Evolutionary conservation across 1,284 basidiomycete genomes (phyloP).

Genomic region (Athelia sp.): DNA sequence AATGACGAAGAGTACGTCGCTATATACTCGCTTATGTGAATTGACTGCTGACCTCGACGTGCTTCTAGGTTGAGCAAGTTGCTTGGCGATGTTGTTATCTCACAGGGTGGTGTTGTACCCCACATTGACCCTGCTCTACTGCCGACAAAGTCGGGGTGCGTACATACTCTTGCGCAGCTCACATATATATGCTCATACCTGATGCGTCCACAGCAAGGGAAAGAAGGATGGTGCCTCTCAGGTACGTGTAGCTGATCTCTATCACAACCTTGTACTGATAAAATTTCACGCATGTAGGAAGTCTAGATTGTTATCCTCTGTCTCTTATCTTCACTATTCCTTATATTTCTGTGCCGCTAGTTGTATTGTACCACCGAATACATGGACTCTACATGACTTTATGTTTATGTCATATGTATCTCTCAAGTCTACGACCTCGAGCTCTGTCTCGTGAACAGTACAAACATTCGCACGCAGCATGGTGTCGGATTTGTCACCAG

Average conservation of each 20-base stretch:
- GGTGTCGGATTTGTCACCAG: too few species aligned
- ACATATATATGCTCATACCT: neutral
- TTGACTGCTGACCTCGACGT: neutral
- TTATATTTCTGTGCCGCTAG: neutral
- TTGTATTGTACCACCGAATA: too few species aligned
- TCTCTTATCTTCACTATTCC: neutral
- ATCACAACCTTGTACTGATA: too few species aligned
- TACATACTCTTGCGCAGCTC: neutral
- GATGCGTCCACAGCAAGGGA: constrained; percentile 5
- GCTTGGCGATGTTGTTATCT: constrained; percentile 80
- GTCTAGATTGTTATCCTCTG: constrained; percentile 8
- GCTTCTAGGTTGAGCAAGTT: constrained; percentile 56
- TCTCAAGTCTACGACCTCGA: too few species aligned
- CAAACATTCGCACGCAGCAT: too few species aligned
- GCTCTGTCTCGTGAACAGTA: too few species aligned
- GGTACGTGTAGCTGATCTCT: too few species aligned
- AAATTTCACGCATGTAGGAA: constrained; percentile 8
- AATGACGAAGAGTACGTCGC: constrained; percentile 71
- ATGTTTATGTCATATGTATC: too few species aligned
- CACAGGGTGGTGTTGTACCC: constrained; percentile 84
- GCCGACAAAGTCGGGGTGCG: constrained; percentile 3
- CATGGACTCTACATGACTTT: too few species aligned
- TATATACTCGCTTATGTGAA: neutral
- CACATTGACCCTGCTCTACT: constrained; percentile 37
- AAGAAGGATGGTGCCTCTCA: constrained; percentile 9